A percentile compares a stretch with the other conserved stretches of the same genome.
Evolutionary conservation across 495 filamentous ascomycete species (phyloP).

Genomic region (Paragyromitra xinjiangensis): DNA sequence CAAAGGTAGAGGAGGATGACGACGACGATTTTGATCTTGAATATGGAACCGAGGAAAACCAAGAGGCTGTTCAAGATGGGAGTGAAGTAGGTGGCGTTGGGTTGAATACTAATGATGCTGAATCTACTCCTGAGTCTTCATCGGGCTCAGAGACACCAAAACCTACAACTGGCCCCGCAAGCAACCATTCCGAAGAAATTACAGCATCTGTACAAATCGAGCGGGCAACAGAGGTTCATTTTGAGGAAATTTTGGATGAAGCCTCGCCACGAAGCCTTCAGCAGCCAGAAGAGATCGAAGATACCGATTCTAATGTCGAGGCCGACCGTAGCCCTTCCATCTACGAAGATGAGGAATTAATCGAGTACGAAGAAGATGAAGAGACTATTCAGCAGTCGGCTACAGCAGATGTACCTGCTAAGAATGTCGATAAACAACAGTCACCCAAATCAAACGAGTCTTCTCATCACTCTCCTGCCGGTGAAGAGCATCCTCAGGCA

Average conservation of each 20-base stretch:
- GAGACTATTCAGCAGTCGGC: constrained; percentile 6
- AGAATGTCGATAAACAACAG: constrained; percentile 26
- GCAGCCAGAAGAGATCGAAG: constrained; percentile 49
- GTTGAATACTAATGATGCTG: constrained; percentile 36
- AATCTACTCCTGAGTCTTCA: constrained; percentile 19
- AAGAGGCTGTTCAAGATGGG: constrained; percentile 23
- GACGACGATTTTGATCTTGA: constrained; percentile 53
- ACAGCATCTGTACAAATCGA: constrained; percentile 18
- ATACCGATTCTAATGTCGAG: constrained; percentile 40
- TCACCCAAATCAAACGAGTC: background rate
- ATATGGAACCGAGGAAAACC: constrained; percentile 41
- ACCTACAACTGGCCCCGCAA: background rate
- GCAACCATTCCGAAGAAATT: background rate
- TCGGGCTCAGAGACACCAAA: constrained; percentile 37
- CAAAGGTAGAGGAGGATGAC: constrained; percentile 43
- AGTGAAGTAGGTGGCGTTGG: constrained; percentile 24
- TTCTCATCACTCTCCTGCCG: constrained; percentile 28
- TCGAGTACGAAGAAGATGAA: constrained; percentile 55
- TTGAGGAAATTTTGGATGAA: constrained; percentile 42
- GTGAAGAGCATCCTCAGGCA: background rate
- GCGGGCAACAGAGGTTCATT: constrained; percentile 15
- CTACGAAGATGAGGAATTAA: constrained; percentile 49
- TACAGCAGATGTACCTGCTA: constrained; percentile 11
- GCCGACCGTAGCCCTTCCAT: constrained; percentile 21
- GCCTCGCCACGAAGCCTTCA: constrained; percentile 33